phyloP scores from a whole-genome alignment of 2,329 filamentous ascomycete genomes.

The Apiospora kogelbergensis region DNA sequence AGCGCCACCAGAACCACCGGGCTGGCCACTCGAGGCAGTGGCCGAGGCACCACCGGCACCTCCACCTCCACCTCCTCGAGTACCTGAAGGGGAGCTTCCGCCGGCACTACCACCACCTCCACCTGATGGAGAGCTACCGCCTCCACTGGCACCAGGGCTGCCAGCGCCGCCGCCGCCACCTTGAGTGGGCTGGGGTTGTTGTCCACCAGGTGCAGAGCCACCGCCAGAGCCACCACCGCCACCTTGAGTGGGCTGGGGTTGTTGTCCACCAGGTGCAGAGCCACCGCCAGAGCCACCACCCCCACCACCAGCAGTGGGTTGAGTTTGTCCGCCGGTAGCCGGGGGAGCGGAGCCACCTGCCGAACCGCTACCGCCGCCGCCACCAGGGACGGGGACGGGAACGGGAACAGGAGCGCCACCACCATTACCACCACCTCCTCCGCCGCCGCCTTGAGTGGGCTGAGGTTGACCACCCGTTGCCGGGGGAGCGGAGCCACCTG shows the following conservation, averaged over 20 bases:
- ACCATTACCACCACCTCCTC: not conserved
- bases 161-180: not conserved
- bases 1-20: not conserved
- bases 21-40: not conserved
- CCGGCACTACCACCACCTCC: not conserved
- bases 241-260: not conserved
- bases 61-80: not conserved
- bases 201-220: not conserved
- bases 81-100: not conserved
- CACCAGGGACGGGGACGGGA: not conserved
- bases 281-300: not conserved
- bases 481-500: no score
- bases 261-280: not conserved
- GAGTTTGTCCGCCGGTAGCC: not conserved
- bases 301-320: not conserved
- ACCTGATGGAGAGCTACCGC: no score
- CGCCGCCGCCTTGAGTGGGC: not conserved
- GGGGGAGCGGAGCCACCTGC: not conserved
- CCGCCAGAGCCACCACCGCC: not conserved
- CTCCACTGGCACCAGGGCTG: not conserved
- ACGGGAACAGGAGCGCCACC: not conserved
- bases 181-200: not conserved
- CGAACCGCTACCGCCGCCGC: not conserved
- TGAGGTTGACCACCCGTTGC: not conserved
- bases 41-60: not conserved